A percentile compares a stretch with the other conserved stretches of the same genome.
Conservation (phyloP, 2,329 filamentous ascomycete species). For the Zymoseptoria crescenta region DNA sequence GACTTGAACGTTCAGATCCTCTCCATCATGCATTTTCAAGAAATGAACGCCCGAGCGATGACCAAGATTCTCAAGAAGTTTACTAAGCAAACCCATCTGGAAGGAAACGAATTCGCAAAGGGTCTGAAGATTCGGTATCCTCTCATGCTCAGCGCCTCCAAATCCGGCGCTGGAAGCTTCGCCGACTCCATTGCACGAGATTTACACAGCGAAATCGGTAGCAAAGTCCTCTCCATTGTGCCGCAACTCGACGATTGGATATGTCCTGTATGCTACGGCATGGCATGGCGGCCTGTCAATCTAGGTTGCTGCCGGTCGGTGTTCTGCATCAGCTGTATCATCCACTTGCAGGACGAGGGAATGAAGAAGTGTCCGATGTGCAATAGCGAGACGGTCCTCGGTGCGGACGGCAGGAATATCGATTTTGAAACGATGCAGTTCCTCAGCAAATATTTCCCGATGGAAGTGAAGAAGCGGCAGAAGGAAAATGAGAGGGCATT, state of each 20-base stretch:
- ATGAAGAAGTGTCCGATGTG: slow-evolving; percentile 70
- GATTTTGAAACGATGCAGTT: slow-evolving; percentile 62
- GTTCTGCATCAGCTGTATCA: slow-evolving; percentile 77
- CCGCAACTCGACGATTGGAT: slow-evolving; percentile 79
- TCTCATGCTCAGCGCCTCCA: slow-evolving; percentile 31
- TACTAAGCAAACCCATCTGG: slow-evolving; percentile 73
- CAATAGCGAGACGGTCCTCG: slow-evolving; percentile 61
- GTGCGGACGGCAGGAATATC: slow-evolving; percentile 59
- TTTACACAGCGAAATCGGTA: slow-evolving; percentile 65
- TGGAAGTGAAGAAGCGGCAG: slow-evolving; percentile 55
- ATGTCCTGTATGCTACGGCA: slow-evolving; percentile 70
- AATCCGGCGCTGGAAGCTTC: slow-evolving; percentile 55
- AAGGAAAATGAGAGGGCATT: slow-evolving; percentile 66
- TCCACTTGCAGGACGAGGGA: slow-evolving; percentile 64
- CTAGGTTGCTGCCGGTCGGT: slow-evolving; percentile 63
- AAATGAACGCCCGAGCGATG: slow-evolving; percentile 71
- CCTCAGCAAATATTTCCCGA: slow-evolving; percentile 67
- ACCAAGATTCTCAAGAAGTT: slow-evolving; percentile 88
- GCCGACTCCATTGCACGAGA: slow-evolving; percentile 64
- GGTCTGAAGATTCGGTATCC: slow-evolving; percentile 23
- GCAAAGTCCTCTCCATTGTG: slow-evolving; percentile 63
- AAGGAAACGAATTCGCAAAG: slow-evolving; percentile 34
- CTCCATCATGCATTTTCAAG: slow-evolving; percentile 74
- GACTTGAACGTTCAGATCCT: slow-evolving; percentile 67
- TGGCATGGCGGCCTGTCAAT: slow-evolving; percentile 75